Base-by-base conservation (phyloP, 1,284 basidiomycete species). In the Flammula alnicola region DNA sequence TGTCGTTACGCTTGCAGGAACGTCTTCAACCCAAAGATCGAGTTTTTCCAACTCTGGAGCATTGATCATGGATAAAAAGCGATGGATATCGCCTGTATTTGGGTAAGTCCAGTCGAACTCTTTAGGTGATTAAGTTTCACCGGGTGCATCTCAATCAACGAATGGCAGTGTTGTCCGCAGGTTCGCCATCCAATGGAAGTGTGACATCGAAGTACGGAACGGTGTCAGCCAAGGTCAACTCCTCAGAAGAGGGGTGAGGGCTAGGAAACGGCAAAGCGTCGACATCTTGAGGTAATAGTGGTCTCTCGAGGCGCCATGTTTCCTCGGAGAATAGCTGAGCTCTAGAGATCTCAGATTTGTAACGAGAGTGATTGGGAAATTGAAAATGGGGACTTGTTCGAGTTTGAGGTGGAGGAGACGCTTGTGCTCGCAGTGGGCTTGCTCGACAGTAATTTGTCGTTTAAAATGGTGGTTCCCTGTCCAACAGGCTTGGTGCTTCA, bases 181-280 rank as follows among this genome's bases (percentile, higher is more conserved):
- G 12, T 27, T 31, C 7, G 22, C 23, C 43, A 17, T 53, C 50
- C 29, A 40, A 42, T 20, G 44, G 49, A 31, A 44, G 47, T 22
- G 44, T 37, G 17, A 53, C 42, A 39, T 63, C 58, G 62, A 76
- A 74, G 25, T 69, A 56, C 8, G 76, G 75, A 9, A 70, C 66
- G 10, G 74, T 74, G 49, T 74, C 69, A 10, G 58, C 58, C 22
- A 81, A 61, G 20, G 67, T 63, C 42, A 81, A 63, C 27, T 74
- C 68, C 55, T 74, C 69, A 79, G 60, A 37, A 62, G 63, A 25
- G 72, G 68, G 1, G 74, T 70, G 16, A 67, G 63, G 32, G 57
- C 60, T 35, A 79, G 58, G 41, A 77, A 67, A 31, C 59, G 61
- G 44, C 63, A 58, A 16, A 78, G 64, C 23, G 67, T 54, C 5